A percentile compares a stretch with the other conserved stretches of the same genome.
phyloP scores from a whole-genome alignment of 768 basidiomycete genomes.

The Lactifluus subvellereus region DNA sequence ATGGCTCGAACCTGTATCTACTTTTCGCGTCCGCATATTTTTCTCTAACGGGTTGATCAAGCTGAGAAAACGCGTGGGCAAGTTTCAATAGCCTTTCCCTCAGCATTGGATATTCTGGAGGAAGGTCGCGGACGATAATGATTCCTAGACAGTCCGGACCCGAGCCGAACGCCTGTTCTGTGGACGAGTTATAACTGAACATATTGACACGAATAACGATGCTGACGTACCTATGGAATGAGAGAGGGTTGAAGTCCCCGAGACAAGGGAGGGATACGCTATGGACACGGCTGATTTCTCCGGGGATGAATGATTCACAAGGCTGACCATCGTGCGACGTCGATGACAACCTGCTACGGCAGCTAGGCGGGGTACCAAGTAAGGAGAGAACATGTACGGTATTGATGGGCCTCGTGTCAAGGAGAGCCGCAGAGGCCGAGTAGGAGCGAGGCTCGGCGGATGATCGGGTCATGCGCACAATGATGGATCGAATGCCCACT shows the following conservation, averaged over 20 bases:
- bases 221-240: constrained; percentile 51
- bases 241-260: constrained; percentile 47
- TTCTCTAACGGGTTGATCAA: constrained; percentile 64
- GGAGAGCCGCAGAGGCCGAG: not conserved
- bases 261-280: constrained; percentile 53
- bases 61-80: constrained; percentile 66
- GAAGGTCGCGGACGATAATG: constrained; percentile 77
- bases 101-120: constrained; percentile 51
- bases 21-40: constrained; percentile 66
- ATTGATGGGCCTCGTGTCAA: constrained; percentile 13
- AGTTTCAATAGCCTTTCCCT: constrained; percentile 70
- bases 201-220: constrained; percentile 1
- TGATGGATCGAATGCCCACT: constrained; percentile 22
- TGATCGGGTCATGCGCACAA: constrained; percentile 4
- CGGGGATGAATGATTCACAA: constrained; percentile 30
- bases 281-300: constrained; percentile 51
- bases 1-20: constrained; percentile 58
- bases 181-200: not conserved
- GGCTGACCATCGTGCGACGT: constrained; percentile 13
- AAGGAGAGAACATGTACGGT: constrained; percentile 7
- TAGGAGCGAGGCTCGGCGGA: not conserved
- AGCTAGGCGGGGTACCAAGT: constrained; percentile 5
- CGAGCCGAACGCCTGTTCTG: constrained; percentile 82
- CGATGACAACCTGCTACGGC: constrained; percentile 5
- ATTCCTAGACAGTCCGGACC: constrained; percentile 71